Base-by-base conservation (phyloP, 2,329 filamentous ascomycete species). In the Paecilomyces variotii region DNA sequence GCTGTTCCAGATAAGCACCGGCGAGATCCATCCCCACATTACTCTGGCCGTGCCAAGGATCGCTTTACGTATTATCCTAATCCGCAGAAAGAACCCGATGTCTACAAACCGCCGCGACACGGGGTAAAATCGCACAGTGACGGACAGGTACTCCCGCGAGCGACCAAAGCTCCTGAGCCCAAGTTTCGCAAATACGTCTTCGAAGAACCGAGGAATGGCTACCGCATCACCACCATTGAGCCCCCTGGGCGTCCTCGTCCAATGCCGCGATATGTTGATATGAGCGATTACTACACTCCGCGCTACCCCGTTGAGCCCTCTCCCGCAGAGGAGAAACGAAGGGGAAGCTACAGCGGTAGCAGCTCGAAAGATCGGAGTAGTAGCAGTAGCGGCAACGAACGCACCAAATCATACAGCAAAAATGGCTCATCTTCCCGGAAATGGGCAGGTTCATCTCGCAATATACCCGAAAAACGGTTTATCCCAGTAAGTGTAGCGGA, bases 1-100 rank as follows among this genome's bases (percentile, higher is more conserved):
- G 66, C 71, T 5, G 73, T 72, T 53, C 65, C 60, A 2, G 67
- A 70, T 24, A 66, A 64, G 60, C 69, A 68, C 1, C 61, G 63
- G 12, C 64, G 67, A 49, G 69, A 73, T 9, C 12, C 28, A 55
- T 67, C 2, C 72, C 70, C 0, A 66, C 71, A 2, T 27, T 55
- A 27, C 2, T 56, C 60, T 7, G 61, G 55, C 19, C 52, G 58
- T 5, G 57, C 55, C 25, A 53, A 45, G 28, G 59, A 62, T 12
- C 19, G 39, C 5, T 24, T 49, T 14, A 45, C 30, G 2, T 56
- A 35, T 49, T 26, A 35, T 28, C 27, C 39, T 52, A 54, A 25
- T 14, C 28, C 56, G 24, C 53, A 59, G 27, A 34, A 51, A 14
- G 39, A 35, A 6, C 45, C 19, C 19, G 53, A 28, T 9, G n/a